Conservation (phyloP, 192 early-diverging fungal genomes). For the Coemansia reversa region DNA sequence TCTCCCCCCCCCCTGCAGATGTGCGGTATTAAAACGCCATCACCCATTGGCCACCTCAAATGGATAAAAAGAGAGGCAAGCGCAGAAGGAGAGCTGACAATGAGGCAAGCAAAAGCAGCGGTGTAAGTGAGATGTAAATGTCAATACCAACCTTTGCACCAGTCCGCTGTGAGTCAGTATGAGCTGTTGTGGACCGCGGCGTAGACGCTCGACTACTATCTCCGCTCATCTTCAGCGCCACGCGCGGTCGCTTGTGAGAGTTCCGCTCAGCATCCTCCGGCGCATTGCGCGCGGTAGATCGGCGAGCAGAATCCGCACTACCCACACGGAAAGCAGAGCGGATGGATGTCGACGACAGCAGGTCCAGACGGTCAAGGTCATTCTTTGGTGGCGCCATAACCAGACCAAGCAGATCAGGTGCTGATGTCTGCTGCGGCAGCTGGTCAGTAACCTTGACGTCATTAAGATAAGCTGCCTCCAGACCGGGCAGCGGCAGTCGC, state of each 20-base stretch:
- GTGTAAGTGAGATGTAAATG: not conserved
- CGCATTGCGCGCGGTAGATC: not conserved
- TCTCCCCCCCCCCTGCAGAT: not conserved
- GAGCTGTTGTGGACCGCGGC: constrained; percentile 7
- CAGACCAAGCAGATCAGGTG: constrained; percentile 32
- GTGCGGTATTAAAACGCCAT: not conserved
- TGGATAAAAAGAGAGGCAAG: constrained; percentile 1
- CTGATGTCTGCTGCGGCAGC: not conserved
- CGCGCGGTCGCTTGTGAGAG: constrained; percentile 29
- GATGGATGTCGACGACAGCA: constrained; percentile 39
- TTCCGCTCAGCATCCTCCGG: not conserved
- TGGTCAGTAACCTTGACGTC: constrained; percentile 4
- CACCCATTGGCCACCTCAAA: not conserved
- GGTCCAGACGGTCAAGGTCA: constrained; percentile 38
- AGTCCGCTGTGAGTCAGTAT: constrained; percentile 1
- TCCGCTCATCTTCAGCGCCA: constrained; percentile 33
- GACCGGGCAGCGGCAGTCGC: constrained; percentile 26
- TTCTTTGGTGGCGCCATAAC: constrained; percentile 48
- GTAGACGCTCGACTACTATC: constrained; percentile 5
- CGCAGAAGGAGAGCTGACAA: too few species aligned
- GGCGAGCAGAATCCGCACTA: not conserved
- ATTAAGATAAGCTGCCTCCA: constrained; percentile 36
- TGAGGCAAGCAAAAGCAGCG: too few species aligned
- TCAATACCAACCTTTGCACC: constrained; percentile 34
- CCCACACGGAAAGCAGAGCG: constrained; percentile 33